Percentiles rank a stretch among this genome's conserved stretches.
Conservation (phyloP, 805 yeast genomes). For the Wickerhamiella parazyma region DNA sequence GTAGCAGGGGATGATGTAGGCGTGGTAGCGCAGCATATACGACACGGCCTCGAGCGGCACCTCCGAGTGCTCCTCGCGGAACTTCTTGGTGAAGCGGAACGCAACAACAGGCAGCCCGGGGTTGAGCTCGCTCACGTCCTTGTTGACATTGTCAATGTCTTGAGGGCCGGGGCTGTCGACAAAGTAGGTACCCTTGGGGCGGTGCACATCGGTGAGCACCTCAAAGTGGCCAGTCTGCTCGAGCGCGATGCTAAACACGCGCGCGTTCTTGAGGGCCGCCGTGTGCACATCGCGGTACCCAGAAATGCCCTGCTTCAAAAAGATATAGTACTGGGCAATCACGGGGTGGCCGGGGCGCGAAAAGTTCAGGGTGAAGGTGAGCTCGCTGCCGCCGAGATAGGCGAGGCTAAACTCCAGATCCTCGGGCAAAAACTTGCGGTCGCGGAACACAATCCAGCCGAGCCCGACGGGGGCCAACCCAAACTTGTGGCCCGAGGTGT, state of each 20-base stretch:
- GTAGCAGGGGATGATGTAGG: conserved; percentile 84
- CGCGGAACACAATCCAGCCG: conserved; percentile 86
- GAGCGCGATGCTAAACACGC: conserved; percentile 44
- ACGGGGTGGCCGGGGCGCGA: conserved; percentile 90
- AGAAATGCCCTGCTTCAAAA: conserved; percentile 51
- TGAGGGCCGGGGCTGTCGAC: conserved; percentile 15
- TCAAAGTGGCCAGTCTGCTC: conserved; percentile 56
- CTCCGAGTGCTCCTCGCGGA: conserved; percentile 51
- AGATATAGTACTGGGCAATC: conserved; percentile 71
- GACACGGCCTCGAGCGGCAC: conserved; percentile 72
- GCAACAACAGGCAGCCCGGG: conserved; percentile 87
- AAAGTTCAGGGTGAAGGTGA: conserved; percentile 73
- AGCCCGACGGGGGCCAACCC: conserved; percentile 84
- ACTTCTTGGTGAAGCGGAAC: conserved; percentile 52
- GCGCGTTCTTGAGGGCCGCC: conserved; percentile 55
- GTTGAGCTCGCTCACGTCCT: conserved; percentile 29
- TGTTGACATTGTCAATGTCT: conserved; percentile 22
- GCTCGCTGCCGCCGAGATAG: conserved; percentile 81
- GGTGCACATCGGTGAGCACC: conserved; percentile 66
- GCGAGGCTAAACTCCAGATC: conserved; percentile 62
- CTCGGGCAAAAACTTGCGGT: conserved; percentile 48
- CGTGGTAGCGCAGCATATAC: conserved; percentile 56
- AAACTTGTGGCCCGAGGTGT: conserved; percentile 86
- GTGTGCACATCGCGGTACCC: conserved; percentile 59
- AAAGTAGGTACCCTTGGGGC: conserved; percentile 32